Base-by-base conservation (phyloP, 2,329 filamentous ascomycete species). In the Colletotrichum caudatum region DNA sequence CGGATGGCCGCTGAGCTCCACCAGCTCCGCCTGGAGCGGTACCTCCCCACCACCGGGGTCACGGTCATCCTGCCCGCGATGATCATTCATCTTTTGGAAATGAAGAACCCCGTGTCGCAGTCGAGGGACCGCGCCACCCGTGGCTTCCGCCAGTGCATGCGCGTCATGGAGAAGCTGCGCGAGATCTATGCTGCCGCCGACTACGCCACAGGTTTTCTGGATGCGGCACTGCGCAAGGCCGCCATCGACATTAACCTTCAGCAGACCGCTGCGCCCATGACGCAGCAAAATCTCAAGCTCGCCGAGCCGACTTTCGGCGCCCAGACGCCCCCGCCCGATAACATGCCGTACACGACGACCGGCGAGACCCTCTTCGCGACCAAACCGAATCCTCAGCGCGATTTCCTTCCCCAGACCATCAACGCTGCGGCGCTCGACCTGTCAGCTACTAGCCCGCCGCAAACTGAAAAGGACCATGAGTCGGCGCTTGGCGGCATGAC, bases 121-220 rank as follows among this genome's bases (percentile, higher is more conserved):
- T 91, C 92, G 4, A 90, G 94, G 23, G 88, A 93, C 71, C 87
- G 89, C 53, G 94, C 93, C 58, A 88, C 94, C 33, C 89, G 91
- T 69, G 93, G 94, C 26, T 97, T 97, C 84, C 92, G 92, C 76
- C 92, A 94, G 79, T 98, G 95, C 82, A 97, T 98, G 94, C 89
- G 91, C 58, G 94, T 97, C 71, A 93, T 98, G 86, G 91, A 94
- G 79, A 92, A 92, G 74, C 87, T 98, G 23, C 90, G 94, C 48
- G 94, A 97, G 78, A 93, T 94, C 39, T 98, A 98, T 78, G 91
- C 94, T 0, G 94, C 95, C 0, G 95, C 95, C n/a, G 95, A 98
- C 80, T 97, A 96, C 77, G 94, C 94, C n/a, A 95, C 93, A 0
- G 93, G 93, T 2, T 98, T 98, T 84, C 87, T 98, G n/a, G 94